These are phyloP conservation scores for Populus alba DNA, from an alignment of 345 rosid species.

Conservation along the genomic window DNA sequence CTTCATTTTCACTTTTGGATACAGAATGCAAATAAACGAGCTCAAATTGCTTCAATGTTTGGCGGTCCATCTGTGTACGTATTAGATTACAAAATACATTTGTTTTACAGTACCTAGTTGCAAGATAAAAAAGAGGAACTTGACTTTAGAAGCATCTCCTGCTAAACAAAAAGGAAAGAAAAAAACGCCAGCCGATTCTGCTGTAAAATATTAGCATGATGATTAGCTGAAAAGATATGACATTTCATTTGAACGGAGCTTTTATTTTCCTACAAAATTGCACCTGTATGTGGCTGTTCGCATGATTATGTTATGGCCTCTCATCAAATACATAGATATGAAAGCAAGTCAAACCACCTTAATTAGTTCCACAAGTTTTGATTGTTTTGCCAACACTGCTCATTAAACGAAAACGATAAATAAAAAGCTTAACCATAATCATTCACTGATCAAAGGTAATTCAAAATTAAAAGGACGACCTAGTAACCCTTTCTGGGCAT, in stretches of 20 bases:
- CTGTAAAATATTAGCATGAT: background rate
- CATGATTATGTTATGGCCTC: background rate
- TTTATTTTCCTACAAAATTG: background rate
- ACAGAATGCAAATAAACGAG: background rate
- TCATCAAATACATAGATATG: background rate
- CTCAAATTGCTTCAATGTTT: background rate
- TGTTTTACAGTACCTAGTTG: background rate
- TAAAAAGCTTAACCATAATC: background rate
- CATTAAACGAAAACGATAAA: background rate
- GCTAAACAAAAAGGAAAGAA: background rate
- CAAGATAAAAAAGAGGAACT: background rate
- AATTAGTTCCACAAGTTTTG: no score
- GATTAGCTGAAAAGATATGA: background rate
- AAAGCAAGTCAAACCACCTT: slow-evolving; percentile 1
- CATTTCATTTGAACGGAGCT: background rate
- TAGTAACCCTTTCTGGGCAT: background rate
- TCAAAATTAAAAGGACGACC: background rate
- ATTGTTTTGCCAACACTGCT: background rate
- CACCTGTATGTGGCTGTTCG: background rate
- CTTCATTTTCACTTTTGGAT: background rate
- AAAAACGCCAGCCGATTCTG: background rate
- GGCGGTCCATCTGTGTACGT: background rate
- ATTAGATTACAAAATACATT: background rate
- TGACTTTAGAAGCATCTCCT: background rate
- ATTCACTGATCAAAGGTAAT: background rate